phyloP scores from a whole-genome alignment of 768 basidiomycete genomes.

The Cystobasidium tubakii region DNA sequence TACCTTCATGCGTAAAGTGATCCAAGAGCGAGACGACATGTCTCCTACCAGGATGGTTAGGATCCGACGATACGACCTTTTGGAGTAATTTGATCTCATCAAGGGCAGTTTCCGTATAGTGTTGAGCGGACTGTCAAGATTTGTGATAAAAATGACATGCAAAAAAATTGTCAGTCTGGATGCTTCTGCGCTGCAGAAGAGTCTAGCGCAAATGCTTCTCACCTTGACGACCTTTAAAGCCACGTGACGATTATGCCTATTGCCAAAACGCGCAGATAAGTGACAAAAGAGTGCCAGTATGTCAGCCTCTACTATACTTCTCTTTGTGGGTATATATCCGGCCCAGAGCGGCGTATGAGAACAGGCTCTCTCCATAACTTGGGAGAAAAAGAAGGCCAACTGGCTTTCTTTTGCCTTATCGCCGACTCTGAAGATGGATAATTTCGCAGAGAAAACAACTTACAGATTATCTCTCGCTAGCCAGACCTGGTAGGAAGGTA shows the following conservation, averaged over 20 bases:
- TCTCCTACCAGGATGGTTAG: slow-evolving; percentile 74
- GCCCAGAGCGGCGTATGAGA: no score
- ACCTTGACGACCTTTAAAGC: slow-evolving; percentile 94
- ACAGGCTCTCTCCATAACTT: no score
- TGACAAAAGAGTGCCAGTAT: slow-evolving; percentile 22
- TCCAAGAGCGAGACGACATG: slow-evolving; percentile 98
- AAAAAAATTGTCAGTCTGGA: no score
- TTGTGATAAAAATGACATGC: neutral
- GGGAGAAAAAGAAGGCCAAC: no score
- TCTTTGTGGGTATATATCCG: no score
- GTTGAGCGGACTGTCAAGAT: slow-evolving; percentile 61
- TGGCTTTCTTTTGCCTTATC: neutral
- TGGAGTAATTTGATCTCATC: slow-evolving; percentile 98
- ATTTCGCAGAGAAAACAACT: neutral
- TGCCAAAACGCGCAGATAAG: slow-evolving; percentile 37
- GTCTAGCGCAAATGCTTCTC: neutral
- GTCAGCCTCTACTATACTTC: no score
- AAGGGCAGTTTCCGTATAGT: slow-evolving; percentile 95
- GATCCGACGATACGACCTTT: slow-evolving; percentile 78
- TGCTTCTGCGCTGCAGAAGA: no score
- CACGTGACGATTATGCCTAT: slow-evolving; percentile 87
- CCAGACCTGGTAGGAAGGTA: slow-evolving; percentile 33
- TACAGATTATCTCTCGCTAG: slow-evolving; percentile 37
- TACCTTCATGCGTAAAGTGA: slow-evolving; percentile 92
- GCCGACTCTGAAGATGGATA: neutral